Evolutionary conservation across 345 rosid species (phyloP).

Genomic region (Corchorus olitorius): DNA sequence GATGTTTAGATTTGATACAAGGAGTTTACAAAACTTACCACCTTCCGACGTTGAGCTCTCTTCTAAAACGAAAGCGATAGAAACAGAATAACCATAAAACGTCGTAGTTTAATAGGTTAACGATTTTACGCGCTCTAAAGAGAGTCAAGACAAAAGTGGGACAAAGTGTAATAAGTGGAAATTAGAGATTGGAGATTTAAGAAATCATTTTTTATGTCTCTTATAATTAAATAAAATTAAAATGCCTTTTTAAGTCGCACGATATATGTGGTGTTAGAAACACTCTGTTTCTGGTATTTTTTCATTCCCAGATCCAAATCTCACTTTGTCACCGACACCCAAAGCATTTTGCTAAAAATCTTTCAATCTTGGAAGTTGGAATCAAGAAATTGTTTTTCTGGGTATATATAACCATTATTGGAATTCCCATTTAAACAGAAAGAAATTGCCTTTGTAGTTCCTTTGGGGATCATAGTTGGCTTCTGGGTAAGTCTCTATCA

Average conservation of each 20-base stretch:
- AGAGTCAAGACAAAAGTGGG: neutral
- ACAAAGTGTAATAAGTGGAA: neutral
- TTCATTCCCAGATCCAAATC: constrained; percentile 11
- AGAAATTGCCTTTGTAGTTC: no score
- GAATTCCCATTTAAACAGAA: no score
- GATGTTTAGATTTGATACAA: neutral
- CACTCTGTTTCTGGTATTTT: neutral
- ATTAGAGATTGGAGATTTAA: neutral
- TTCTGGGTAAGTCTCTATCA: no score
- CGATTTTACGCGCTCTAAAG: neutral
- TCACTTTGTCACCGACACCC: neutral
- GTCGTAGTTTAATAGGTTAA: neutral
- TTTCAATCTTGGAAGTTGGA: neutral
- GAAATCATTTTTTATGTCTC: no score
- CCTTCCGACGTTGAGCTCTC: neutral
- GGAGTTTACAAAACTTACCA: neutral
- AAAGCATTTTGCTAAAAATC: neutral
- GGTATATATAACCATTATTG: neutral
- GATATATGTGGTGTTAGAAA: neutral
- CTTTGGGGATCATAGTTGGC: no score
- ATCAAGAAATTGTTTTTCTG: neutral
- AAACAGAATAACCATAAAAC: neutral
- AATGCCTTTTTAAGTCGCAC: neutral
- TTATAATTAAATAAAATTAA: no score
- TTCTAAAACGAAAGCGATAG: neutral